phyloP scores from a whole-genome alignment of 192 early-diverging fungal genomes.

The Glomus cerebriforme region DNA sequence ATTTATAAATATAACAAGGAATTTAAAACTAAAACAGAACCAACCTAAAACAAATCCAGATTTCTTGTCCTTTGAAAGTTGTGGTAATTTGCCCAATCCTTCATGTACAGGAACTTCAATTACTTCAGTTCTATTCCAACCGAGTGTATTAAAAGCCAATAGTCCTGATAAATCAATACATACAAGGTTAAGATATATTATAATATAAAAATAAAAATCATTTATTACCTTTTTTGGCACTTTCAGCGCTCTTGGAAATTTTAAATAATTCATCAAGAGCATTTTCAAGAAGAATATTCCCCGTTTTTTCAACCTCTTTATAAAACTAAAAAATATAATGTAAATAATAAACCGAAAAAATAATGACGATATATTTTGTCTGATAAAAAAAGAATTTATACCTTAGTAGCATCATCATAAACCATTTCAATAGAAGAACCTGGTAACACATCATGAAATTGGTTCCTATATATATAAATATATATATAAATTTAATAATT shows the following conservation, averaged over 20 bases:
- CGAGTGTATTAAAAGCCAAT: slow-evolving; percentile 65
- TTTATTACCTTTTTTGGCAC: slow-evolving; percentile 6
- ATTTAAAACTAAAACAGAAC: neutral
- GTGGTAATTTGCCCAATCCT: slow-evolving; percentile 41
- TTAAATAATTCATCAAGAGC: slow-evolving; percentile 47
- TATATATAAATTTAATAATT: neutral
- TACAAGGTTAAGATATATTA: neutral
- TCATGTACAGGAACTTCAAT: slow-evolving; percentile 59
- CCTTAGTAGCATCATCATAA: slow-evolving; percentile 78
- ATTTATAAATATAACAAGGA: neutral
- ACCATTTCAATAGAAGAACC: slow-evolving; percentile 91
- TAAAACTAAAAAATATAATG: slow-evolving; percentile 41
- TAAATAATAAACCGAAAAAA: slow-evolving; percentile 32
- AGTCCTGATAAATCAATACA: slow-evolving; percentile 31
- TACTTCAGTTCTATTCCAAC: slow-evolving; percentile 71
- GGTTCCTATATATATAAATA: slow-evolving; percentile 69
- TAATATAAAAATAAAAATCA: neutral
- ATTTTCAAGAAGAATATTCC: slow-evolving; percentile 44
- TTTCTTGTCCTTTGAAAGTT: slow-evolving; percentile 46
- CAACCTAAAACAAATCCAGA: slow-evolving; percentile 51
- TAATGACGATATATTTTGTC: neutral
- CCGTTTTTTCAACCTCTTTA: slow-evolving; percentile 35
- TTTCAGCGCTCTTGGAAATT: slow-evolving; percentile 2
- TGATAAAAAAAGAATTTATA: slow-evolving; percentile 33
- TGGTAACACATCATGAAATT: slow-evolving; percentile 98